Conservation (phyloP, 2,329 filamentous ascomycete genomes). For the Fusarium sp. region DNA sequence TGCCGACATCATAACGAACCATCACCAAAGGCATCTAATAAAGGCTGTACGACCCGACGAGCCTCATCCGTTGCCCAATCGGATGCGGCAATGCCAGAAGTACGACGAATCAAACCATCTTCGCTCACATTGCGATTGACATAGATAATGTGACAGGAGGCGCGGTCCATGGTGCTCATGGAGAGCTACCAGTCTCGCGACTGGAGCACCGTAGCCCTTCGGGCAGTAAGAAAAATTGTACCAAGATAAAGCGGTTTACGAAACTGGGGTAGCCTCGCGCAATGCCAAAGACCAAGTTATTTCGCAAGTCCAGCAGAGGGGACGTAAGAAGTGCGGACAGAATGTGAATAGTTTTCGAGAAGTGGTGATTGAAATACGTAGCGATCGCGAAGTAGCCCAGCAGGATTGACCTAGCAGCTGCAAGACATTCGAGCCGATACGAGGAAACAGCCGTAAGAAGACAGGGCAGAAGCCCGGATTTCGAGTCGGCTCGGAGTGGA, state of each 20-base stretch:
- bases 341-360: not conserved
- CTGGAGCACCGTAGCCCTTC: constrained; percentile 67
- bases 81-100: constrained; percentile 33
- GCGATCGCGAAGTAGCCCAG: constrained; percentile 25
- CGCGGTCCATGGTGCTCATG: constrained; percentile 67
- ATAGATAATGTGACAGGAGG: constrained; percentile 69
- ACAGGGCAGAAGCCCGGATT: not conserved
- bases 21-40: constrained; percentile 66
- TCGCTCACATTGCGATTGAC: constrained; percentile 65
- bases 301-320: constrained; percentile 2
- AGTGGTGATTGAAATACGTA: constrained; percentile 13
- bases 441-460: not conserved
- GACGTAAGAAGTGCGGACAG: constrained; percentile 1
- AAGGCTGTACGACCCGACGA: constrained; percentile 59
- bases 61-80: constrained; percentile 56
- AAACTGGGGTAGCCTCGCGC: constrained; percentile 26
- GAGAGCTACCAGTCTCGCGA: constrained; percentile 70
- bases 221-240: constrained; percentile 40
- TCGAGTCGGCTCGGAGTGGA: constrained; percentile 1
- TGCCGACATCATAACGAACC: constrained; percentile 51
- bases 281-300: constrained; percentile 31
- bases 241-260: constrained; percentile 33
- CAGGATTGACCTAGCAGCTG: constrained; percentile 30
- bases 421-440: constrained; percentile 27
- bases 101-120: constrained; percentile 56